These are phyloP conservation scores for Pichia sp. DNA, from an alignment of 1,139 yeast genomes.

Conservation along the genomic window DNA sequence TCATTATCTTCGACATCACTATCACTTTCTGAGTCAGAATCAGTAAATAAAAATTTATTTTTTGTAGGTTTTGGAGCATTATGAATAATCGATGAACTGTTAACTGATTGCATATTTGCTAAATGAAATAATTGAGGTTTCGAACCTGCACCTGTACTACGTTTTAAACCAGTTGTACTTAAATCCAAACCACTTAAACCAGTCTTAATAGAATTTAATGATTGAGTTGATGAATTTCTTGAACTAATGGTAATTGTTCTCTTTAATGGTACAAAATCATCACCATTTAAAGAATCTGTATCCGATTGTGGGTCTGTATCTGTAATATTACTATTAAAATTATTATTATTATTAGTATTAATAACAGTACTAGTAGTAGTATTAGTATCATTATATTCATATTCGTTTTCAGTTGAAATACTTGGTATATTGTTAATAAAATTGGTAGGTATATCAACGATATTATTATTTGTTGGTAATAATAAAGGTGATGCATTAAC, in stretches of 20 bases:
- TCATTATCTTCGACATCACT: conserved; percentile 9
- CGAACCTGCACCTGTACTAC: conserved; percentile 26
- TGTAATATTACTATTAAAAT: conserved; percentile 2
- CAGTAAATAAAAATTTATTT: conserved; percentile 18
- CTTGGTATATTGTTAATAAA: neutral
- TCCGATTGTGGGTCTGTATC: neutral
- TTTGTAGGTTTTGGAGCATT: neutral
- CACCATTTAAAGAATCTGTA: neutral
- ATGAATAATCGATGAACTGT: neutral
- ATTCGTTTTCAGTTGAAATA: neutral
- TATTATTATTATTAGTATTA: neutral
- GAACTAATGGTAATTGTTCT: conserved; percentile 19
- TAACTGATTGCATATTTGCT: conserved; percentile 1
- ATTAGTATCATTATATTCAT: conserved; percentile 1
- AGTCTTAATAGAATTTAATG: conserved; percentile 24
- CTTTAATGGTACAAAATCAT: conserved; percentile 9
- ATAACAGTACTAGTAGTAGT: neutral
- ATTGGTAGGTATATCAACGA: neutral
- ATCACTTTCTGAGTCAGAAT: conserved; percentile 9
- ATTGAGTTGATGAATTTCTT: conserved; percentile 11
- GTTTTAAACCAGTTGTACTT: conserved; percentile 22
- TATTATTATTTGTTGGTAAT: conserved; percentile 3
- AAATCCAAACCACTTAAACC: conserved; percentile 29
- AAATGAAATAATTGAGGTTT: conserved; percentile 26
- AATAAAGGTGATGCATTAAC: conserved; percentile 7